phyloP scores from a whole-genome alignment of 164 flowering plant genomes.

The Euptelea pleiosperma region DNA sequence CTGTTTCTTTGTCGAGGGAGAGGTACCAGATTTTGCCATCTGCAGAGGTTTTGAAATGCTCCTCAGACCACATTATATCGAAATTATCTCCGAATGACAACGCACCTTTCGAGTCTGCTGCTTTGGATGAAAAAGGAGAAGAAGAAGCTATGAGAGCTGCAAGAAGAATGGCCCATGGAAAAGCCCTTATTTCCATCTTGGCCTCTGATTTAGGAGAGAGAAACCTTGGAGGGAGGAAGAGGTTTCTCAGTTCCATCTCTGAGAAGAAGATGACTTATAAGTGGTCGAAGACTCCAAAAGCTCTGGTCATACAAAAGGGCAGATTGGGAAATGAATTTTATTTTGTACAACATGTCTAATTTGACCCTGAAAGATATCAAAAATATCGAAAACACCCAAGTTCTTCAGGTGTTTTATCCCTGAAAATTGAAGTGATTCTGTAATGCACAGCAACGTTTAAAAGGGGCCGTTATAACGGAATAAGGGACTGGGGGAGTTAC shows the following conservation, averaged over 20 bases:
- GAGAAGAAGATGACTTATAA: background rate
- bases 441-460: too few species aligned
- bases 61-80: slow-evolving; percentile 72
- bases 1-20: slow-evolving; percentile 74
- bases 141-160: slow-evolving; percentile 31
- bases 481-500: too few species aligned
- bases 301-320: background rate
- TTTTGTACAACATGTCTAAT: too few species aligned
- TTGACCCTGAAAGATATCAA: too few species aligned
- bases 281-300: background rate
- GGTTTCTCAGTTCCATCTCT: slow-evolving; percentile 1
- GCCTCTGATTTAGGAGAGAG: slow-evolving; percentile 6
- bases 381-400: too few species aligned
- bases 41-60: slow-evolving; percentile 72
- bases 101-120: slow-evolving; percentile 36
- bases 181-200: slow-evolving; percentile 28
- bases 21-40: slow-evolving; percentile 92
- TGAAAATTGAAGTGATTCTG: too few species aligned
- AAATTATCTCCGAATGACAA: slow-evolving; percentile 59
- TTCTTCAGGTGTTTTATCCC: too few species aligned
- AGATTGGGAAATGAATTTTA: too few species aligned
- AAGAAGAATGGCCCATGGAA: slow-evolving; percentile 28
- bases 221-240: too few species aligned
- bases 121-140: slow-evolving; percentile 17
- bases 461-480: too few species aligned